Evolutionary conservation across 1,284 basidiomycete genomes (phyloP).

Genomic region (Veloporphyrellus conicus): DNA sequence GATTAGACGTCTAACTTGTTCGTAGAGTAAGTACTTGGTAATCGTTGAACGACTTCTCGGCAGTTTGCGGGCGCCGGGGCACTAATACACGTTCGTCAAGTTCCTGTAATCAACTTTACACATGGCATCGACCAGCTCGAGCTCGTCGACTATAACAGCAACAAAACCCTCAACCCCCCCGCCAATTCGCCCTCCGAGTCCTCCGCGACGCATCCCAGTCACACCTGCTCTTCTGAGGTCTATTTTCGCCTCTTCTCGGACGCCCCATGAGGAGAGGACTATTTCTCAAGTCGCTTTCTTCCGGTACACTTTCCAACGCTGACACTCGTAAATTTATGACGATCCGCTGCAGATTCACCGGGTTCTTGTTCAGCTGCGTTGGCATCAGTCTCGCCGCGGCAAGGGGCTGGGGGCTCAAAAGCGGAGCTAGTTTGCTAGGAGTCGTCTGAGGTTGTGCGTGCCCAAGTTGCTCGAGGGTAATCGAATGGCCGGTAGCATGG

Average conservation of each 20-base stretch:
- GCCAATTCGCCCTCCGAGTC: slow-evolving; percentile 21
- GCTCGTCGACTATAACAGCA: slow-evolving; percentile 46
- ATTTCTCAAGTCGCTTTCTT: slow-evolving; percentile 81
- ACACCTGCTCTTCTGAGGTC: slow-evolving; percentile 73
- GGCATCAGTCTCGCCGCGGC: slow-evolving; percentile 71
- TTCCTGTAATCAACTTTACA: no score
- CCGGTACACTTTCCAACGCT: slow-evolving; percentile 42
- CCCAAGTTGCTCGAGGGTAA: neutral
- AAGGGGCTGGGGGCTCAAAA: slow-evolving; percentile 60
- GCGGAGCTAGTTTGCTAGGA: slow-evolving; percentile 58
- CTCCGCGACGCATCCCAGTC: slow-evolving; percentile 64
- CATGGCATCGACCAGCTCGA: slow-evolving; percentile 50
- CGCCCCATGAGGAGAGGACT: slow-evolving; percentile 71
- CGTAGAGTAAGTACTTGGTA: no score
- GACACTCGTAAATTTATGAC: neutral
- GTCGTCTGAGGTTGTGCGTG: slow-evolving; percentile 39
- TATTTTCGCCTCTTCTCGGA: slow-evolving; percentile 78
- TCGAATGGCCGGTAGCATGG: neutral
- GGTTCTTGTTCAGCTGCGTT: slow-evolving; percentile 74
- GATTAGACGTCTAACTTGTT: no score
- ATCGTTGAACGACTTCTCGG: slow-evolving; percentile 10
- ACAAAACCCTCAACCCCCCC: slow-evolving; percentile 43
- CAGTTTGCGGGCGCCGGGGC: slow-evolving; percentile 27
- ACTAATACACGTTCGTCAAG: no score
- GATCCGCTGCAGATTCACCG: slow-evolving; percentile 55